phyloP scores from a whole-genome alignment of 352 stramenopile genomes.

The Globisporangium barbulae region DNA sequence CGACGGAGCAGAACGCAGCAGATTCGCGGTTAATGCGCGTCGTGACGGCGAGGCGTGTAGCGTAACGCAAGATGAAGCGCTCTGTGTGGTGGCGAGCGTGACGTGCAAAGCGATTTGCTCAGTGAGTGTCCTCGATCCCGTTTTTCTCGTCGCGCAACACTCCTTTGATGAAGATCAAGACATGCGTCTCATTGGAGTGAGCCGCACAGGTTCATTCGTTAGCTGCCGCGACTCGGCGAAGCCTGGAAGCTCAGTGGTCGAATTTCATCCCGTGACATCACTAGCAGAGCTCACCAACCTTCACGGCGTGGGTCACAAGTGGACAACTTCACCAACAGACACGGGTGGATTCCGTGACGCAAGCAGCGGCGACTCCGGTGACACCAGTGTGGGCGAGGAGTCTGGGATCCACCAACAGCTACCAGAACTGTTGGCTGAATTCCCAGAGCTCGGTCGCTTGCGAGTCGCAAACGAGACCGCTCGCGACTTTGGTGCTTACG shows the following conservation, averaged over 20 bases:
- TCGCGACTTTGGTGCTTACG: not conserved
- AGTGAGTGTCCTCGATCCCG: not conserved
- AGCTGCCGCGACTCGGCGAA: not conserved
- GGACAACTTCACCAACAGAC: not conserved
- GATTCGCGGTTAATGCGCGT: not conserved
- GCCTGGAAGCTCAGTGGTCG: not conserved
- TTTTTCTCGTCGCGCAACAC: not conserved
- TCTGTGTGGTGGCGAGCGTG: not conserved
- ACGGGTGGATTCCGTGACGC: too few relatives aligned
- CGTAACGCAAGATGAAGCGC: not conserved
- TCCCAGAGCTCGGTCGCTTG: conserved; percentile 2
- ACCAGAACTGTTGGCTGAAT: not conserved
- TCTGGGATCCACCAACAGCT: not conserved
- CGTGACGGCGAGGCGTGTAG: not conserved
- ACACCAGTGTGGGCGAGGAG: not conserved
- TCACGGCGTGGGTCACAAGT: not conserved
- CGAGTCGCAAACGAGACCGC: not conserved
- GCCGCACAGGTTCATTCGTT: not conserved
- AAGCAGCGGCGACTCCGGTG: not conserved
- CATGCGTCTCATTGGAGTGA: not conserved
- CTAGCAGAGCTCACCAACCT: not conserved
- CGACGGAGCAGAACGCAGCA: too few relatives aligned
- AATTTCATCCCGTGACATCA: not conserved
- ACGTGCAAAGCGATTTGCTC: not conserved
- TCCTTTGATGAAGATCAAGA: not conserved